Evolutionary conservation across 768 basidiomycete species (phyloP), one percentile per base, ranked within the genome.

Genomic region (Russula sp.): DNA sequence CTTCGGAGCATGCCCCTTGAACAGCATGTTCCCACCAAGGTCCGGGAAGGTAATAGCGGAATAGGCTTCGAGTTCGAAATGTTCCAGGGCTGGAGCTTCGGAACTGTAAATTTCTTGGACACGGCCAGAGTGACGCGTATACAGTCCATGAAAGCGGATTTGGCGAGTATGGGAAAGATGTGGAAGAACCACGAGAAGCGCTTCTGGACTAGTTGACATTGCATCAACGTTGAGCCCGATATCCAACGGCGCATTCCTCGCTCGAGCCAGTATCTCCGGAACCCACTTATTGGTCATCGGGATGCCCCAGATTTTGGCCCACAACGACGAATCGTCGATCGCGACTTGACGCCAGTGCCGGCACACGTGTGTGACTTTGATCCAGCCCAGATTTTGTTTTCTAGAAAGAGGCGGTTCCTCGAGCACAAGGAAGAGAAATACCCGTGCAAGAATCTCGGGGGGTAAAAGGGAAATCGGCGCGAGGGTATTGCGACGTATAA

Each of bases 321-420:
- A 65, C 22, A 61, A 44, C 3, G 40, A 36, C 11, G 66, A 34
- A 13, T 65, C 44, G 16, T 53, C 48, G 16, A 67, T 30, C 20
- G 66, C 55, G 18, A 63, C 49, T 9, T 59, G 52, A 34, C 63
- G 63, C 66, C 66, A 67, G 40, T 57, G 49, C 18, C 34, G 63
- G 42, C 66, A 67, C 18, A 67, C 66, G 42, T 67, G 66, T 8
- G 66, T 67, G 18, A 32, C 55, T 6, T 1, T 9, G 24, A 56
- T 42, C 55, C 55, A 56, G 26, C 55, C 55, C 16, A 56, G 18
- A 14, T 1, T 9, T 7, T 28, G 22, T 14, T 2, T 8, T 6
- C 6, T 7, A 5, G 53, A 16, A 22, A 13, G 24, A 6, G 53
- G 32, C 5, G 53, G 36, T 2, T 40, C 38, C 16, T 24, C 50